phyloP scores from a whole-genome alignment of 129 eudicot genomes.

The Chrysanthemum makinoi region DNA sequence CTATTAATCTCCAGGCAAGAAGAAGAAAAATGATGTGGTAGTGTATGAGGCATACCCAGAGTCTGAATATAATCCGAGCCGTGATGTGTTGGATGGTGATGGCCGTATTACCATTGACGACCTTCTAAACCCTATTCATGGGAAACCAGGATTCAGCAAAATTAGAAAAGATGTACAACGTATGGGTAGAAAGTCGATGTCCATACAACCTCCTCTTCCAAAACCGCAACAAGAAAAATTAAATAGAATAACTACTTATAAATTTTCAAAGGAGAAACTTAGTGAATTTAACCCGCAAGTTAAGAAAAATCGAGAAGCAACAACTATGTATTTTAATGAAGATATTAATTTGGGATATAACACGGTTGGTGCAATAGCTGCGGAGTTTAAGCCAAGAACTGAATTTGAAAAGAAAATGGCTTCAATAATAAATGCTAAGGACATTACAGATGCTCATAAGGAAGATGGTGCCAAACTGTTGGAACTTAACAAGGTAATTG shows the following conservation, averaged over 20 bases:
- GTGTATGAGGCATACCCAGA: slow-evolving; percentile 79
- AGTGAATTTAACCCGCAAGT: slow-evolving; percentile 63
- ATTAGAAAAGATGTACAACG: slow-evolving; percentile 52
- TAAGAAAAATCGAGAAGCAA: slow-evolving; percentile 92
- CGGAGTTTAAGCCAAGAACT: slow-evolving; percentile 87
- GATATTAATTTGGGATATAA: slow-evolving; percentile 53
- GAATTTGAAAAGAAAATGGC: slow-evolving; percentile 89
- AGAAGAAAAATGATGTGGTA: slow-evolving; percentile 47
- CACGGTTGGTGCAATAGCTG: slow-evolving; percentile 93
- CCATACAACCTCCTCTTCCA: slow-evolving; percentile 72
- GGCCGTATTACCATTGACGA: slow-evolving; percentile 73
- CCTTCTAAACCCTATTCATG: slow-evolving; percentile 78
- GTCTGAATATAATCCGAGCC: slow-evolving; percentile 81
- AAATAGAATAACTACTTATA: slow-evolving; percentile 64
- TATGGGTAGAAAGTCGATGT: slow-evolving; percentile 52
- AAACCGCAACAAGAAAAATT: slow-evolving; percentile 60
- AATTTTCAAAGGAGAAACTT: slow-evolving; percentile 50
- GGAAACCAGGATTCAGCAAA: slow-evolving; percentile 62
- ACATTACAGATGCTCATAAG: slow-evolving; percentile 79
- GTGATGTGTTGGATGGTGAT: slow-evolving; percentile 75
- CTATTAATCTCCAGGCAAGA: slow-evolving; percentile 50
- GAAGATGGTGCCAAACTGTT: slow-evolving; percentile 91
- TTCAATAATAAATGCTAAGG: slow-evolving; percentile 49
- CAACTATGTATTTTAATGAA: slow-evolving; percentile 72
- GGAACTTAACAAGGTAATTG: slow-evolving; percentile 72